Conservation (phyloP, 306 rosid species). For the Quercus robur region DNA sequence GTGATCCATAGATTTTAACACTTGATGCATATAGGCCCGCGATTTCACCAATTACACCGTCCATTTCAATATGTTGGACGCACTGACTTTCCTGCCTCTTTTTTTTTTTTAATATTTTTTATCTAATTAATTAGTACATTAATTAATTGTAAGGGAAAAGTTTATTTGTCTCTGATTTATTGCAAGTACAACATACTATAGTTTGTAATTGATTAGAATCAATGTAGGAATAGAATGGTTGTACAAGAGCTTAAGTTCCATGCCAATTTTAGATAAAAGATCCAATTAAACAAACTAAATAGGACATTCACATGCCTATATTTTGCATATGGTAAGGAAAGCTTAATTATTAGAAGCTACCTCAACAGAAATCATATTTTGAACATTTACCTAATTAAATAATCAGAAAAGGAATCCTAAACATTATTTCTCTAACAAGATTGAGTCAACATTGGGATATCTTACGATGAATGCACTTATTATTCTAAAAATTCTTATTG, state of each 20-base stretch:
- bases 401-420: background rate
- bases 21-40: constrained; percentile 30
- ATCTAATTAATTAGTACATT: background rate
- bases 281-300: background rate
- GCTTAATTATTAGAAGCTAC: background rate
- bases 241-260: background rate
- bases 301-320: background rate
- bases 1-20: constrained; percentile 6
- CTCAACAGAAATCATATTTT: background rate
- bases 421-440: background rate
- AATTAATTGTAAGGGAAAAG: background rate
- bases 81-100: background rate
- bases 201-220: background rate
- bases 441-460: background rate
- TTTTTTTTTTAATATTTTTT: background rate
- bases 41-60: constrained; percentile 26
- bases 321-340: background rate
- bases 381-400: background rate
- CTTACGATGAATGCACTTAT: background rate
- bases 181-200: background rate
- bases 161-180: background rate
- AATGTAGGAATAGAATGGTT: too few relatives aligned
- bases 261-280: background rate
- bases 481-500: background rate
- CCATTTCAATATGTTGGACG: constrained; percentile 34